These are phyloP conservation scores for Cinnamomum chago DNA, from an alignment of 164 flowering plant genomes.

Conservation along the genomic window DNA sequence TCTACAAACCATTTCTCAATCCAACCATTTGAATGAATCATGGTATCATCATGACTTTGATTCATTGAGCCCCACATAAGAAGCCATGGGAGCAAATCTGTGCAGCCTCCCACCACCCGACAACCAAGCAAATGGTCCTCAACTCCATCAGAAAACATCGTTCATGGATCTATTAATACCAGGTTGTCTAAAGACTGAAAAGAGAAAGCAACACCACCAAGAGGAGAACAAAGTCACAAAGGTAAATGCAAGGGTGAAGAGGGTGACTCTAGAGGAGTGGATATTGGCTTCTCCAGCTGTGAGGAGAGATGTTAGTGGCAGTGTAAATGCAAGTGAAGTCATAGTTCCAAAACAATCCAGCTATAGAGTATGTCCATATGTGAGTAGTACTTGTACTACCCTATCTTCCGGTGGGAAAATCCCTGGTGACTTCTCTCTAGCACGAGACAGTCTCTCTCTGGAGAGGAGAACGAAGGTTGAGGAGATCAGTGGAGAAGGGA, in stretches of 20 bases:
- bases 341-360: conserved; percentile 17
- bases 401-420: background rate
- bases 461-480: conserved; percentile 13
- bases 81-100: conserved; percentile 15
- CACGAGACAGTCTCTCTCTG: conserved; percentile 13
- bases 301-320: background rate
- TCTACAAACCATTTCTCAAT: background rate
- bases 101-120: conserved; percentile 1
- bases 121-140: background rate
- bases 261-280: conserved; percentile 29
- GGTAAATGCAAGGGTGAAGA: background rate
- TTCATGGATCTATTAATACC: background rate
- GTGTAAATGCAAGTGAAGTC: conserved; percentile 15
- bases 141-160: background rate
- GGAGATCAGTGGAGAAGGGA: conserved; percentile 1
- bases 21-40: background rate
- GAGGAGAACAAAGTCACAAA: background rate
- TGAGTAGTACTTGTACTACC: background rate
- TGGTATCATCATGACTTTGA: background rate
- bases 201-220: conserved; percentile 7
- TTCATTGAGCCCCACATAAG: background rate
- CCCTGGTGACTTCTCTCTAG: background rate
- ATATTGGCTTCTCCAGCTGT: conserved; percentile 22
- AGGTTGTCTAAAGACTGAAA: background rate
- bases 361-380: conserved; percentile 2